Evolutionary conservation across 805 yeast species (phyloP), one percentile per base, ranked within the genome.

Genomic region (Teunomyces cretensis): DNA sequence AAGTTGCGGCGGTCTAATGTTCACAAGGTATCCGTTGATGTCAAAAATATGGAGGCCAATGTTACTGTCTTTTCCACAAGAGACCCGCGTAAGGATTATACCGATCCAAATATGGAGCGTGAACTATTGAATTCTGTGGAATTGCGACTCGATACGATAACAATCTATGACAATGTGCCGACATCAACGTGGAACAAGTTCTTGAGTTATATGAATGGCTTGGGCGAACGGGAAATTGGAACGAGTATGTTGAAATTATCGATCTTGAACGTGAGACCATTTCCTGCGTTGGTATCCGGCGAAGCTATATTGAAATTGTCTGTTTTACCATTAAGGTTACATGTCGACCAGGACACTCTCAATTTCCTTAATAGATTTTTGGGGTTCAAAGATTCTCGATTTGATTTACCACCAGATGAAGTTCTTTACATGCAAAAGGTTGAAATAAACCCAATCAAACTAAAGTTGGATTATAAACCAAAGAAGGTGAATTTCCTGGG

Each of bases 131-230:
- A 74, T 55, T 65, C 71, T 5, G 61, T 84, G 9, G 75, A 68
- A 11, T 36, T 88, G 1, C 62, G 67, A 11, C 65, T 86, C 3
- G 74, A 74, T 7, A 79, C 81, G 32, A 66, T 88, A 37, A 82
- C 79, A 41, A 70, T 89, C 2, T 67, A 79, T 43, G 97, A 91
- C 61, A 86, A 88, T 57, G 82, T 91, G 1, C 84, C 89, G 1
- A 79, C 90, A 0, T 92, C 97, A 0, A 85, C 96, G 0, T 92
- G 97, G 97, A 87, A 89, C 54, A 86, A 86, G 65, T 83, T 90
- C 61, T 71, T 83, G 26, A 81, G 91, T 1, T 79, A 83, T 52
- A 74, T 86, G 78, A 76, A 81, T 47, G 81, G 80, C 40, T 76
- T 82, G 17, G 89, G 88, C 0, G 88, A 82, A 26, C 68, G 92